A percentile compares a stretch with the other conserved stretches of the same genome.
phyloP scores from a whole-genome alignment of 2,329 filamentous ascomycete genomes.

The Rhynchosporium agropyri region DNA sequence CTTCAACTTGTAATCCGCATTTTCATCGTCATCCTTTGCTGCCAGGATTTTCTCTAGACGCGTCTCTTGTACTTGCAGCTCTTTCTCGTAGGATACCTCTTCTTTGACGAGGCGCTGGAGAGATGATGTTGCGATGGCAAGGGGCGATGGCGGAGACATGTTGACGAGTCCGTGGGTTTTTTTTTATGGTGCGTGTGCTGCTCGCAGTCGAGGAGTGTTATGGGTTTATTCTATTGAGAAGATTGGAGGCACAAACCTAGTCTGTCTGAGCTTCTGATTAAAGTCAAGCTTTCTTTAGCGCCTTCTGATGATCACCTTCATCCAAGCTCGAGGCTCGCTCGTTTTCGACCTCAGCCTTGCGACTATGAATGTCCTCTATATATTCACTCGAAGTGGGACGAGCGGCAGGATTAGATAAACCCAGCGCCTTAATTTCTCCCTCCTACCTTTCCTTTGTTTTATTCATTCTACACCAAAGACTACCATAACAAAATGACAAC shows the following conservation, averaged over 20 bases:
- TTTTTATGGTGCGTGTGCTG: not conserved
- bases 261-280: too few relatives aligned
- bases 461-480: not conserved
- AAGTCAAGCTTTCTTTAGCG: not conserved
- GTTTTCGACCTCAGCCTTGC: not conserved
- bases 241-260: too few relatives aligned
- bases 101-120: slow-evolving; percentile 88
- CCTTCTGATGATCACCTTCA: not conserved
- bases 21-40: slow-evolving; percentile 61
- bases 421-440: too few relatives aligned
- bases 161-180: slow-evolving; percentile 1
- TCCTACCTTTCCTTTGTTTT: not conserved
- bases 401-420: too few relatives aligned
- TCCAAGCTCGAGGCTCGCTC: not conserved
- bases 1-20: slow-evolving; percentile 76
- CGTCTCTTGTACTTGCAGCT: slow-evolving; percentile 73
- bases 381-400: not conserved
- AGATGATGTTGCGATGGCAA: slow-evolving; percentile 78
- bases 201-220: not conserved
- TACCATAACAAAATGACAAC: not conserved
- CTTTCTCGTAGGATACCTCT: slow-evolving; percentile 85
- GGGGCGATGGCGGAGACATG: slow-evolving; percentile 47
- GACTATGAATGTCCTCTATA: not conserved
- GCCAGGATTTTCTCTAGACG: slow-evolving; percentile 63
- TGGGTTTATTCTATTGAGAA: not conserved